Base-by-base conservation (phyloP, 2,329 filamentous ascomycete genomes). In the Chaetomiaceae sp. region DNA sequence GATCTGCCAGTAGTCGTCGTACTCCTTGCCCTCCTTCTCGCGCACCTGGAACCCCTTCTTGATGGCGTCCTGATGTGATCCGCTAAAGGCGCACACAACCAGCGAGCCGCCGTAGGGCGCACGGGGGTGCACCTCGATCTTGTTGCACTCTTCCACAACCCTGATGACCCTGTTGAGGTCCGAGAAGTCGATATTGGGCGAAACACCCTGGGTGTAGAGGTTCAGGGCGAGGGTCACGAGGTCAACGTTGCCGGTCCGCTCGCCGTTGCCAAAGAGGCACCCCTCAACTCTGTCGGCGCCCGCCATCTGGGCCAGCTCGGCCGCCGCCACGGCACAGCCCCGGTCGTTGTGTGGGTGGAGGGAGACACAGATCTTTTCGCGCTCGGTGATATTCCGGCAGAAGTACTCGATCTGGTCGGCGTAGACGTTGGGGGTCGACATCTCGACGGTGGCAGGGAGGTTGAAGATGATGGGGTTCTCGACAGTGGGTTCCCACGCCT, bases 361-460 rank as follows among this genome's bases (percentile, higher is more conserved):
- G 57, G 89, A 95, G 8, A 97, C 88, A 64, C 85, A 89, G 47
- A 96, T 80, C 74, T 91, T 94, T 65, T 96, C 87, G 48, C 91
- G 80, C 70, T 96, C 88, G 0, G 80, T 80, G 66, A 97, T 91
- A 68, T 92, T 80, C 48, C 79, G 82, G 75, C 90, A 95, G 72
- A 99, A 99, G 74, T 89, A 95, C 70, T 99, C 94, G 58, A 99
- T 89, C 74, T 95, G 88, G 67, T 99, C 94, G 46, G 94, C 94
- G 69, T 94, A 99, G 44, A 96, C 82, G 68, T 99, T 99, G 31
- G 91, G 91, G 1, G 94, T 96, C 0, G 89, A 75, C 84, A 96
- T 85, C 74, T 99, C 94, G 33, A 97, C 92, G 0, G 94, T 99
- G 1, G 94, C 92, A 0, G 94, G 92, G 47, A 99, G 79, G 75